Conservation (phyloP, 441 rosid species). For the Brassica hybrid region DNA sequence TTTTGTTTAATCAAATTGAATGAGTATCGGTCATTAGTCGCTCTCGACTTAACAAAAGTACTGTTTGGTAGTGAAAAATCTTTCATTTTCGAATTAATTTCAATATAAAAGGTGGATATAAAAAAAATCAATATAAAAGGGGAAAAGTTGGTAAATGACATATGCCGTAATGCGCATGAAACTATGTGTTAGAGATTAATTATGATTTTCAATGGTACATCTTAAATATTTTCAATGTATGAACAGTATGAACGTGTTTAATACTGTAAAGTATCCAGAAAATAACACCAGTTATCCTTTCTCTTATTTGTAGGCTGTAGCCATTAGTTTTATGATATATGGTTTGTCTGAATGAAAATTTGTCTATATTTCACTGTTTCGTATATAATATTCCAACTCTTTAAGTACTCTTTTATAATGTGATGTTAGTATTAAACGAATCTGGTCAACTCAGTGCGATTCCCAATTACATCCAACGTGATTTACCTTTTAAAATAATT, state of each 20-base stretch:
- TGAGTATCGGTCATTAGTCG: constrained; percentile 9
- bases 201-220: constrained; percentile 6
- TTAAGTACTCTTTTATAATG: neutral
- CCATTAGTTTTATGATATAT: neutral
- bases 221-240: neutral
- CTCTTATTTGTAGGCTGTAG: neutral
- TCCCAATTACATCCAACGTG: constrained; percentile 31
- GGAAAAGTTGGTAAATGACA: constrained; percentile 6
- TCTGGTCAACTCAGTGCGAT: constrained; percentile 32
- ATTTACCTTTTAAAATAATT: constrained; percentile 7
- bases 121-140: neutral
- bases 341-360: neutral
- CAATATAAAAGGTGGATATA: too few relatives aligned
- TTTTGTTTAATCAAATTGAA: constrained; percentile 5
- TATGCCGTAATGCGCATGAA: constrained; percentile 19
- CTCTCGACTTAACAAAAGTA: neutral
- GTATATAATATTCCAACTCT: neutral
- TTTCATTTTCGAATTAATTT: too few relatives aligned
- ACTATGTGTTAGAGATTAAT: neutral
- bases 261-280: neutral
- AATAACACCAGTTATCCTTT: neutral
- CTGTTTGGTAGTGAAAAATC: neutral
- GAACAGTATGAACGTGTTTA: neutral
- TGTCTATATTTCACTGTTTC: neutral
- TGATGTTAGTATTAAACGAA: constrained; percentile 15